Conservation (phyloP, 148 eudicot species). For the Silene uniflora region DNA sequence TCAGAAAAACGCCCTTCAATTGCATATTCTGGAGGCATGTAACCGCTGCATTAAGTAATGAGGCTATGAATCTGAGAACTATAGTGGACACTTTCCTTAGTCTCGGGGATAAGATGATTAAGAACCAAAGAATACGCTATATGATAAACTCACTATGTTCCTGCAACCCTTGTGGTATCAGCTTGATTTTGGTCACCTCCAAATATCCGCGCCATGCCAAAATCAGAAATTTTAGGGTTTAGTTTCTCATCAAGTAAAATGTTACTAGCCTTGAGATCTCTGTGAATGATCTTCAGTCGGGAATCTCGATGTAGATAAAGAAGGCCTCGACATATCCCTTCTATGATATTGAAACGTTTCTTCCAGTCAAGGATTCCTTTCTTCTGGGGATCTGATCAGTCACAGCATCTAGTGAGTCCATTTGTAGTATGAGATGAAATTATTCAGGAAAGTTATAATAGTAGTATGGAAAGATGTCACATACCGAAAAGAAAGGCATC, state of each 20-base stretch:
- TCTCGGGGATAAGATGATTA: not conserved
- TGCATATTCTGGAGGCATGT: slow-evolving; percentile 39
- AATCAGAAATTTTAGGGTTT: slow-evolving; percentile 52
- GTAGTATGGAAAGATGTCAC: slow-evolving; percentile 16
- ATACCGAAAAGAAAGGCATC: slow-evolving; percentile 49
- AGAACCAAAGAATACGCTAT: not conserved
- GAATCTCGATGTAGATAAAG: slow-evolving; percentile 61
- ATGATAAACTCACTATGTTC: slow-evolving; percentile 52
- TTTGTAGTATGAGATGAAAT: not conserved
- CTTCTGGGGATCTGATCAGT: slow-evolving; percentile 22
- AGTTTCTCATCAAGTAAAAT: slow-evolving; percentile 44
- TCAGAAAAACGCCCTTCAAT: slow-evolving; percentile 38
- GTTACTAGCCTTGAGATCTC: slow-evolving; percentile 53
- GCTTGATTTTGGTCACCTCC: slow-evolving; percentile 52
- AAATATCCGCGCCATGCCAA: slow-evolving; percentile 60
- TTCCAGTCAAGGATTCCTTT: slow-evolving; percentile 35
- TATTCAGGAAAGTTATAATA: slow-evolving; percentile 5
- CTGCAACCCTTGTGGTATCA: slow-evolving; percentile 49
- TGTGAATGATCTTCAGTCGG: slow-evolving; percentile 47
- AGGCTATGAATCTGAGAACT: not conserved
- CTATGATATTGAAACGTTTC: slow-evolving; percentile 42
- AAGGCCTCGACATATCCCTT: slow-evolving; percentile 56
- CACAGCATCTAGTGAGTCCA: not conserved
- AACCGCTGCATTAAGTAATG: slow-evolving; percentile 25
- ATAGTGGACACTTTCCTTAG: not conserved